These are phyloP conservation scores for Nicotiana noctiflora DNA, from an alignment of 257 asterid genomes.

Conservation along the genomic window DNA sequence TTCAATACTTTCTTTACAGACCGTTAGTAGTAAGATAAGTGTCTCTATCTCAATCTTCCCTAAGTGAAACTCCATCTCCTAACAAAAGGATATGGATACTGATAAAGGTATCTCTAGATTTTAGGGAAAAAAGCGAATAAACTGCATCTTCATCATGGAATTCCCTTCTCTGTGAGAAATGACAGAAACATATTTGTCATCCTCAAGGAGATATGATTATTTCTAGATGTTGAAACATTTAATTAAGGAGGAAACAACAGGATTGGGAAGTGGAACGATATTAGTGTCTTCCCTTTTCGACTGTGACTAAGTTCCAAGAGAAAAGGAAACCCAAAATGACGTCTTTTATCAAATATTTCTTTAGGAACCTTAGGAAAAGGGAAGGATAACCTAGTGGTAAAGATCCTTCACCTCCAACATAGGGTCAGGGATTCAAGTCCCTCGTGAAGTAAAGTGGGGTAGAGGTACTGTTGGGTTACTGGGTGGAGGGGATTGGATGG, in stretches of 20 bases:
- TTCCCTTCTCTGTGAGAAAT: not conserved
- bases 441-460: not conserved
- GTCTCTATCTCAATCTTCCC: not conserved
- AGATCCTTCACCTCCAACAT: not conserved
- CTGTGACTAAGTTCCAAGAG: not conserved
- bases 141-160: not conserved
- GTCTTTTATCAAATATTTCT: not conserved
- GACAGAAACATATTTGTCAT: not conserved
- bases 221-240: not conserved
- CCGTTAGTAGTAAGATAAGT: not conserved
- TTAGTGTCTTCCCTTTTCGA: not conserved
- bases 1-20: not conserved
- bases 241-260: not conserved
- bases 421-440: not conserved
- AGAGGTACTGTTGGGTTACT: not conserved
- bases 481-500: not conserved
- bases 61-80: not conserved
- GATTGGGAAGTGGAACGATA: not conserved
- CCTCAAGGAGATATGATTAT: not conserved
- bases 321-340: not conserved
- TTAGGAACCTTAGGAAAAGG: not conserved
- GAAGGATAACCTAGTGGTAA: not conserved
- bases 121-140: not conserved
- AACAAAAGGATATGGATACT: not conserved
- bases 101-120: not conserved